A percentile compares a stretch with the other conserved stretches of the same genome.
phyloP scores from a whole-genome alignment of 352 stramenopile species.

The Phytophthora hibernalis region DNA sequence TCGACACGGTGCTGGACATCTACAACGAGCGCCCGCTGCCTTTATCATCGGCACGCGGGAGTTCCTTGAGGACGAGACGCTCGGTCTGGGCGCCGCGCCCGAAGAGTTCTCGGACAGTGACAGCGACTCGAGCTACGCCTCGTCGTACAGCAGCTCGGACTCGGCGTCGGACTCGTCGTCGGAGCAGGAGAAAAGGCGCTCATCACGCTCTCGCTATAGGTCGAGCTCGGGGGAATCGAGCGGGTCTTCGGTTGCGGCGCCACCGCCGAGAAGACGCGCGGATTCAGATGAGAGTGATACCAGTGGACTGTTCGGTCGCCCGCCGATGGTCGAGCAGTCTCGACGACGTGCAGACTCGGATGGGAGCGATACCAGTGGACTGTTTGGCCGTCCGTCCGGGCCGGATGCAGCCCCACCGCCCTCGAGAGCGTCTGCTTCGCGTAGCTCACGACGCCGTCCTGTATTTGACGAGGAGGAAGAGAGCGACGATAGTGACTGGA shows the following conservation, averaged over 20 bases:
- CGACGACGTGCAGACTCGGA: conserved; percentile 50
- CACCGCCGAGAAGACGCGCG: conserved; percentile 28
- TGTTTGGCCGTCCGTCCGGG: conserved; percentile 55
- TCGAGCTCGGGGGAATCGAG: conserved; percentile 56
- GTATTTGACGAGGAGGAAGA: conserved; percentile 57
- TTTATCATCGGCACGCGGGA: conserved; percentile 90
- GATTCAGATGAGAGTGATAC: conserved; percentile 67
- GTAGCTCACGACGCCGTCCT: conserved; percentile 36
- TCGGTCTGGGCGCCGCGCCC: conserved; percentile 74
- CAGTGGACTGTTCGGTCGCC: conserved; percentile 63
- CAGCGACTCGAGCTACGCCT: conserved; percentile 66
- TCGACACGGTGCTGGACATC: conserved; percentile 86
- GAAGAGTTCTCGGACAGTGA: conserved; percentile 61
- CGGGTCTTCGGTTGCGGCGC: conserved; percentile 34
- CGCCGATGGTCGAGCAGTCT: conserved; percentile 5
- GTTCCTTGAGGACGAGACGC: conserved; percentile 87
- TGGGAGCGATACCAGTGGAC: conserved; percentile 61
- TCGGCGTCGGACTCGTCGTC: conserved; percentile 51
- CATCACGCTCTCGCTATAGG: conserved; percentile 24
- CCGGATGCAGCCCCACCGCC: conserved; percentile 27
- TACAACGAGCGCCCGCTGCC: conserved; percentile 88
- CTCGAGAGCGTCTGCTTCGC: conserved; percentile 15
- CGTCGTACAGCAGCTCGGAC: conserved; percentile 78
- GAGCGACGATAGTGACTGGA: conserved; percentile 59
- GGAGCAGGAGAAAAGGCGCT: conserved; percentile 28